Evolutionary conservation across 2,329 filamentous ascomycete genomes (phyloP).

Genomic region (Paecilomyces dactylethromorphus): DNA sequence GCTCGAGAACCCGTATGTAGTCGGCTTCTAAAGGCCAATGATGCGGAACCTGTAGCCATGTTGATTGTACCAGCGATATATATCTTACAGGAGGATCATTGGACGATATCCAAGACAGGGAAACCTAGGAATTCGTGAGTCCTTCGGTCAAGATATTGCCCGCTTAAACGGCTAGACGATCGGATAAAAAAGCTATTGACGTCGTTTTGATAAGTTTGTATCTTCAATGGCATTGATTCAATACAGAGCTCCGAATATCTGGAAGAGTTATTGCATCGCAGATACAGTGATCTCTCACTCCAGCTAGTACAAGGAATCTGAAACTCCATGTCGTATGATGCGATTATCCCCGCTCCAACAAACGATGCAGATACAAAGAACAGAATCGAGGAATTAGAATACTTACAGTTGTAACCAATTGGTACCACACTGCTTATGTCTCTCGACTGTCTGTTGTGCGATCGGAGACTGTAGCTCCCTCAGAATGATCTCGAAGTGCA

Average conservation of each 20-base stretch:
- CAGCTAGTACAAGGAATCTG: neutral
- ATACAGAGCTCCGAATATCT: neutral
- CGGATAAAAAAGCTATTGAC: neutral
- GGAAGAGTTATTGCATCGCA: neutral
- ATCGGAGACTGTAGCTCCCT: neutral
- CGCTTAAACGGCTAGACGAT: neutral
- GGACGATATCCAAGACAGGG: neutral
- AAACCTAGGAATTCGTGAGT: neutral
- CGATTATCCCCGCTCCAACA: neutral
- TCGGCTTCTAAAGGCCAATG: neutral
- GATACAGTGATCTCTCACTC: neutral
- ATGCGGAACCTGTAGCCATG: neutral
- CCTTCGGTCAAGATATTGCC: neutral
- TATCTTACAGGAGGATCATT: neutral
- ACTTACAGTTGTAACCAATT: neutral
- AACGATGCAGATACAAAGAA: neutral
- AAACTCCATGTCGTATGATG: neutral
- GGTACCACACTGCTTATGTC: neutral
- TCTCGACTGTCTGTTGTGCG: neutral
- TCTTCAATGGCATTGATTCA: neutral
- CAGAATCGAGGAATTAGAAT: neutral
- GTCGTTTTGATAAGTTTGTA: neutral
- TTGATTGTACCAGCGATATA: neutral
- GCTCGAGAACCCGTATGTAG: conserved; percentile 13
- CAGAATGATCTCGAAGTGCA: neutral